Evolutionary conservation across 257 asterid genomes (phyloP).

Genomic region (Paraleonurus japonicus): DNA sequence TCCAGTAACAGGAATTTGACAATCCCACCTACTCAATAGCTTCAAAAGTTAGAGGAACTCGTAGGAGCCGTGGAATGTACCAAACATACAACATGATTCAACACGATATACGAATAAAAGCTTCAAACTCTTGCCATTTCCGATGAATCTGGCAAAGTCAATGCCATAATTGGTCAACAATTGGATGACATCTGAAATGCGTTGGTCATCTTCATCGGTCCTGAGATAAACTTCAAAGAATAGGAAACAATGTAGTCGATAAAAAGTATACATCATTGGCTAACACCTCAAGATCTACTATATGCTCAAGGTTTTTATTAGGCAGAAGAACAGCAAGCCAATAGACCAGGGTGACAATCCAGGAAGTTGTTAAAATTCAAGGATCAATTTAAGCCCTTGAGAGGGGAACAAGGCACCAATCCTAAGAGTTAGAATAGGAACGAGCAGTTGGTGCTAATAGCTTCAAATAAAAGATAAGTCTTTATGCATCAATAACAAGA

Average conservation of each 20-base stretch:
- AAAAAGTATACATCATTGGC: background rate
- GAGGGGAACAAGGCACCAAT: background rate
- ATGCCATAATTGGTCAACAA: no score
- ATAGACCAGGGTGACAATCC: background rate
- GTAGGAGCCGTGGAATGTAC: no score
- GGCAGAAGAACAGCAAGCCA: background rate
- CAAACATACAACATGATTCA: no score
- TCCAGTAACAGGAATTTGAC: no score
- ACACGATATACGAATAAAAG: no score
- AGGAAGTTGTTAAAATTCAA: background rate
- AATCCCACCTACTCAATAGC: no score
- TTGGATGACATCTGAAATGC: no score
- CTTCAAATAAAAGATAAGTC: background rate
- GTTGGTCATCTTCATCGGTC: no score
- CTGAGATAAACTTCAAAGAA: background rate
- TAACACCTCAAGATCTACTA: background rate
- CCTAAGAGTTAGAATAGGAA: background rate
- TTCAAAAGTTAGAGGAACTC: no score
- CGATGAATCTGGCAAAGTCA: no score
- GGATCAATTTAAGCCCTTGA: background rate
- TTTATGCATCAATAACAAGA: background rate
- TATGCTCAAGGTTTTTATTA: background rate
- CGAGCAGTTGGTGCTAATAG: background rate
- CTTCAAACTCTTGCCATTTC: no score
- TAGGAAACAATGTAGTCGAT: background rate